Evolutionary conservation across 768 basidiomycete species (phyloP).

Genomic region (Mycena olivaceomarginata): DNA sequence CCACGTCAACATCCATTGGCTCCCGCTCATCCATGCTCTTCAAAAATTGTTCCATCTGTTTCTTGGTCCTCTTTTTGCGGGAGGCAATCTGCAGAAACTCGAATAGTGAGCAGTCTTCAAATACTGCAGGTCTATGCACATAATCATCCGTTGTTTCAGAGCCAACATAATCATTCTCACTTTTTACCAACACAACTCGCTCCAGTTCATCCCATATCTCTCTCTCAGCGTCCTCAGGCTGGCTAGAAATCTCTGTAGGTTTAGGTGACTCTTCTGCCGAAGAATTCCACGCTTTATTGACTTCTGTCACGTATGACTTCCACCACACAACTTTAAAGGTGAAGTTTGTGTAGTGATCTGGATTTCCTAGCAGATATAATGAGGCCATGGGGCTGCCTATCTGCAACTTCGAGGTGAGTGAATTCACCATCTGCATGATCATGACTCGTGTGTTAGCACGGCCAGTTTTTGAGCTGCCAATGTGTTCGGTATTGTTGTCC

Average conservation of each 20-base stretch:
- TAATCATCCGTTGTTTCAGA: background rate
- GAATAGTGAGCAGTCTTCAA: background rate
- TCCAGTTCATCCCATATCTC: background rate
- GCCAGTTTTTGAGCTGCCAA: no score
- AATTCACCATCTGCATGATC: no score
- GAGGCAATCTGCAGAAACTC: background rate
- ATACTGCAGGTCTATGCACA: background rate
- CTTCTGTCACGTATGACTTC: background rate
- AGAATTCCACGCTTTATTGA: background rate
- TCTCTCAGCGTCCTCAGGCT: background rate
- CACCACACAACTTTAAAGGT: background rate
- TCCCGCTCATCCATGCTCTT: background rate
- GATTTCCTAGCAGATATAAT: background rate
- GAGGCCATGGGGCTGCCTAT: no score
- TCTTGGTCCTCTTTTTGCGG: background rate
- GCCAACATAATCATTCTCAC: background rate
- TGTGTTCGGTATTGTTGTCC: no score
- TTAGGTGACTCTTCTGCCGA: background rate
- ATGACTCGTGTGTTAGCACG: no score
- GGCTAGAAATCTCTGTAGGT: background rate
- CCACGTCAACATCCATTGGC: background rate
- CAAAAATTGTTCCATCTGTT: background rate
- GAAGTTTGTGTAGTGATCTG: background rate
- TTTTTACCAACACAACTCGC: background rate
- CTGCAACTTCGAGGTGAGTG: no score